Conservation (phyloP, 2,329 filamentous ascomycete genomes). For the Ophiostoma triangulosporum region DNA sequence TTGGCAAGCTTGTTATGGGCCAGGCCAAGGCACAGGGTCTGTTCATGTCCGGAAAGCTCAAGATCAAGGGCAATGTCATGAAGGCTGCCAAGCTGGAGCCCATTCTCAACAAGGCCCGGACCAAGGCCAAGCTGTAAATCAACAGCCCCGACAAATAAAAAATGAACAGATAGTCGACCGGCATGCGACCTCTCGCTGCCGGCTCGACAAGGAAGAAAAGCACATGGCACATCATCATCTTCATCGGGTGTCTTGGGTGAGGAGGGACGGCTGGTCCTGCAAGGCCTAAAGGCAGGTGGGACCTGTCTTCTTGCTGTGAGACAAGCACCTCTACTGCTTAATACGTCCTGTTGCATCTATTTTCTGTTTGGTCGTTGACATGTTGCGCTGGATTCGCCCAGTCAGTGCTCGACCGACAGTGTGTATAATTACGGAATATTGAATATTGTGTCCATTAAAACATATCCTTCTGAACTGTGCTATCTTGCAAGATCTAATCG, state of each 20-base stretch:
- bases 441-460: background rate
- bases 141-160: background rate
- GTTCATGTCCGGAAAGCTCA: constrained; percentile 97
- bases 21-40: constrained; percentile 89
- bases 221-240: background rate
- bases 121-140: constrained; percentile 62
- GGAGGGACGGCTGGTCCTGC: background rate
- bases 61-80: constrained; percentile 97
- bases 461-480: too few relatives aligned
- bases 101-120: constrained; percentile 67
- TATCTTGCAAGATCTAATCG: background rate
- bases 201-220: background rate
- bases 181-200: background rate
- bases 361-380: background rate
- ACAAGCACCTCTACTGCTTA: background rate
- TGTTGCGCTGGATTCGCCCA: background rate
- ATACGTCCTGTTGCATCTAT: background rate
- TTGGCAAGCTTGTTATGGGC: constrained; percentile 66
- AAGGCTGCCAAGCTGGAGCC: constrained; percentile 96
- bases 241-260: background rate
- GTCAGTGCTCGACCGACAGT: background rate
- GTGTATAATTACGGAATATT: background rate
- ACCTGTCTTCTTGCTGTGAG: background rate
- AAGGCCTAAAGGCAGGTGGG: background rate
- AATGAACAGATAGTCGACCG: background rate